Evolutionary conservation across 495 filamentous ascomycete species (phyloP), one percentile per base, ranked within the genome.

Genomic region (Penicillium maclennaniae): DNA sequence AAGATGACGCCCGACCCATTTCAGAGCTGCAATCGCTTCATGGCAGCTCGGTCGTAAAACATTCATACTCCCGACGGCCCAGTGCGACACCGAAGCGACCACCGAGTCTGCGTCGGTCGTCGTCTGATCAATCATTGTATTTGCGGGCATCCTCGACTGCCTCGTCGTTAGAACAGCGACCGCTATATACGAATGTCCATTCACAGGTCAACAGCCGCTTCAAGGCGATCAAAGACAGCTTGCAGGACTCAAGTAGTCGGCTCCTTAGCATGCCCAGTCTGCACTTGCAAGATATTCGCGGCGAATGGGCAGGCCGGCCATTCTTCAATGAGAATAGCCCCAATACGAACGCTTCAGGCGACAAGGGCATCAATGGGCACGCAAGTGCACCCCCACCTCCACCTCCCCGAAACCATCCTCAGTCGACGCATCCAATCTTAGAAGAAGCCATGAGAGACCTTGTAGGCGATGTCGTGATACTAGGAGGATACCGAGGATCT

Each of bases 401-500:
- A 17, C 50, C 62, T 46, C 56, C 75, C 54, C 53, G 67, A 49
- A 31, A 28, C 56, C 46, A 70, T 59, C 36, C 72, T 58, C 72
- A 69, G 41, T 31, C 62, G 2, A 49, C 58, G 1, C 72, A 81
- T 58, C 76, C 83, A 3, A 62, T 75, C 26, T 68, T 96, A 12
- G 80, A 85, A 41, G 73, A 81, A 14, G 87, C 87, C 6, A 68
- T 95, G 54, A 79, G 85, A 36, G 72, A 81, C 15, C 71, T 97
- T 23, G 87, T 82, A 0, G 91, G 92, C 9, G 92, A 97, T 65
- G 71, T 97, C 3, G 89, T 97, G 10, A 73, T 97, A 20, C 79
- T 97, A 69, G 92, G 92, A 23, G 92, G 92, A 3, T 97, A 96
- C 69, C 79, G 92, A 47, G 92, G 92, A 7, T 96, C 92, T 0